Evolutionary conservation across 2,329 filamentous ascomycete species (phyloP).

Genomic region (Anthostomella pinea): DNA sequence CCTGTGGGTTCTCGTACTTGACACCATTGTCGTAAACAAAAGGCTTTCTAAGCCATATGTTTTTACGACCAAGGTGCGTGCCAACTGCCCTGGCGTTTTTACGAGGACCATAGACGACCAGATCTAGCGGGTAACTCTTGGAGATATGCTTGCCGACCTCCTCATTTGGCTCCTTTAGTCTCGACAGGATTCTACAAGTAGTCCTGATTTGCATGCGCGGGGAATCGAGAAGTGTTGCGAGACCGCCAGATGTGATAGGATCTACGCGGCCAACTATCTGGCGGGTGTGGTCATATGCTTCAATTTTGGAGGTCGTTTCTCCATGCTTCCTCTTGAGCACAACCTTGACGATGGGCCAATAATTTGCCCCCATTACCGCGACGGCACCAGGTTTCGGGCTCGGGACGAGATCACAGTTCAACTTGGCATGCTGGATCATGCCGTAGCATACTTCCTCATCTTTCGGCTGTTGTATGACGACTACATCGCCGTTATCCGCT

Average conservation of each 20-base stretch:
- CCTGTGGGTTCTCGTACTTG: conserved; percentile 75
- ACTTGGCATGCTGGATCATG: conserved; percentile 63
- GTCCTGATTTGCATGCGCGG: conserved; percentile 63
- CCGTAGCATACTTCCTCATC: conserved; percentile 79
- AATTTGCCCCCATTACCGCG: conserved; percentile 53
- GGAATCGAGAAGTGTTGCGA: conserved; percentile 72
- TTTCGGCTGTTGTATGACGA: conserved; percentile 56
- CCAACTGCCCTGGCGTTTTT: conserved; percentile 66
- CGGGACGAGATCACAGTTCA: conserved; percentile 68
- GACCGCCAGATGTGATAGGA: conserved; percentile 58
- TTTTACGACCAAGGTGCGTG: conserved; percentile 60
- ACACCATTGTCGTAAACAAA: conserved; percentile 54
- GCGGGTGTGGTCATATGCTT: conserved; percentile 69
- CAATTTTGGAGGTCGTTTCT: conserved; percentile 58
- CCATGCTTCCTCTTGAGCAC: conserved; percentile 59
- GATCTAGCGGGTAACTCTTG: conserved; percentile 58
- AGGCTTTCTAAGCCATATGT: conserved; percentile 66
- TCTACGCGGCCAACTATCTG: conserved; percentile 77
- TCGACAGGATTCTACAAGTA: conserved; percentile 66
- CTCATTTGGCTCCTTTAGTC: conserved; percentile 63
- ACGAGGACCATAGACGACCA: conserved; percentile 77
- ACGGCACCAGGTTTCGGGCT: conserved; percentile 62
- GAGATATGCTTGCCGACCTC: conserved; percentile 61
- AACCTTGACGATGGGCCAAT: conserved; percentile 75
- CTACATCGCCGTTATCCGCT: conserved; percentile 55